phyloP scores from a whole-genome alignment of 352 stramenopile genomes.

The Thraustochytrium aureum region DNA sequence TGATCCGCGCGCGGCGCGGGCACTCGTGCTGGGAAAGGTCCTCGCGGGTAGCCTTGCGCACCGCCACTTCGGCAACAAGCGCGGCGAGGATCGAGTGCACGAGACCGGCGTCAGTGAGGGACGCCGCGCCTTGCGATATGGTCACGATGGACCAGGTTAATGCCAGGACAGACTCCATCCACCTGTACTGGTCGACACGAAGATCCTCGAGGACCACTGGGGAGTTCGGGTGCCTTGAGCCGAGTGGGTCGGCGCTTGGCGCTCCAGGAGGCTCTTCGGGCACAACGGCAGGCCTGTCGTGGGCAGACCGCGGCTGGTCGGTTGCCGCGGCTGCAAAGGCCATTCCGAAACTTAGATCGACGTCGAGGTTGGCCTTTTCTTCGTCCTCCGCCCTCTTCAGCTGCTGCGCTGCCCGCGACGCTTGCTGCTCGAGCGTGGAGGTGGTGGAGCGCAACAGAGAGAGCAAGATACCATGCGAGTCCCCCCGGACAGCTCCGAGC shows the following conservation, averaged over 20 bases:
- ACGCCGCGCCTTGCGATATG: not conserved
- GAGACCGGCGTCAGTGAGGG: conserved; percentile 39
- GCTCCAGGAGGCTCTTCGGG: not conserved
- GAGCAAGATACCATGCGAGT: conserved; percentile 37
- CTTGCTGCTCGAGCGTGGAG: conserved; percentile 31
- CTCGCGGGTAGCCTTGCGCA: not conserved
- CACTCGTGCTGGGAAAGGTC: not conserved
- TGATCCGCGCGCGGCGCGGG: not conserved
- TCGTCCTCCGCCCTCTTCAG: no score
- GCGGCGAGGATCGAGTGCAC: conserved; percentile 36
- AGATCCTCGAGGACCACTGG: not conserved
- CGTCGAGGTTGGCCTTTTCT: no score
- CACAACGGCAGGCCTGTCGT: not conserved
- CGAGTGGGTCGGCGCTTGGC: not conserved
- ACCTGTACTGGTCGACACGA: not conserved
- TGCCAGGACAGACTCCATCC: conserved; percentile 27
- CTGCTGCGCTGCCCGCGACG: not conserved
- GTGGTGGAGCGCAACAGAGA: conserved; percentile 33
- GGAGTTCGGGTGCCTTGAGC: no score
- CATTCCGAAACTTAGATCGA: conserved; percentile 19
- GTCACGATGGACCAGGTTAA: not conserved
- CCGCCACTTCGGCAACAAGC: not conserved
- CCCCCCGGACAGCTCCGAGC: conserved; percentile 7
- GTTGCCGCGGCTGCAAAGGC: conserved; percentile 8
- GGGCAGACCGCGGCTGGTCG: no score